Evolutionary conservation across 495 filamentous ascomycete species (phyloP).

Genomic region (Podospora appendiculata): DNA sequence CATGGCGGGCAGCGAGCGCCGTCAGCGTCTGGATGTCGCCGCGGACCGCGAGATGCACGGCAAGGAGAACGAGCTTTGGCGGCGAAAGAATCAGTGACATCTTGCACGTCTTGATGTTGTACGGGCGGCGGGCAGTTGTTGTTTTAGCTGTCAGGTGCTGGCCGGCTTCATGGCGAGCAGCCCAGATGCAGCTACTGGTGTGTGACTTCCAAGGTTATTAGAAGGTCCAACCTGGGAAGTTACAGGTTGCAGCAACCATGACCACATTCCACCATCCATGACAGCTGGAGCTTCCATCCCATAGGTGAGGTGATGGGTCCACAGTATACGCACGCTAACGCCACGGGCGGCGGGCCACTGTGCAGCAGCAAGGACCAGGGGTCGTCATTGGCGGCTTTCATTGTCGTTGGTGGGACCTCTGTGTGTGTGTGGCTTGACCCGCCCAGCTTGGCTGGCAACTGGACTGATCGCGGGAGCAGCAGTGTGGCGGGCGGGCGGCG

Average conservation of each 20-base stretch:
- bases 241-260: no score
- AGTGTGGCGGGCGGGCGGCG: not conserved
- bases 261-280: not conserved
- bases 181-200: not conserved
- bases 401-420: not conserved
- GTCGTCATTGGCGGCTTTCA: not conserved
- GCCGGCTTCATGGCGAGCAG: slow-evolving; percentile 5
- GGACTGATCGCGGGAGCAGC: no score
- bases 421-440: not conserved
- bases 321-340: no score
- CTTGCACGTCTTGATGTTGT: slow-evolving; percentile 12
- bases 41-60: slow-evolving; percentile 49
- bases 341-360: not conserved
- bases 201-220: not conserved
- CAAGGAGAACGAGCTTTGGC: slow-evolving; percentile 56
- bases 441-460: not conserved
- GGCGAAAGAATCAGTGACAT: slow-evolving; percentile 44
- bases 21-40: slow-evolving; percentile 55
- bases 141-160: not conserved
- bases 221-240: not conserved
- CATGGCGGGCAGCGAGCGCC: slow-evolving; percentile 51
- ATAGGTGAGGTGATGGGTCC: not conserved
- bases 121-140: slow-evolving; percentile 23
- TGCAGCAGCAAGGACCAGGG: not conserved
- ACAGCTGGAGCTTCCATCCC: not conserved